phyloP scores from a whole-genome alignment of 331 rosid species.

The Acacia concinna region DNA sequence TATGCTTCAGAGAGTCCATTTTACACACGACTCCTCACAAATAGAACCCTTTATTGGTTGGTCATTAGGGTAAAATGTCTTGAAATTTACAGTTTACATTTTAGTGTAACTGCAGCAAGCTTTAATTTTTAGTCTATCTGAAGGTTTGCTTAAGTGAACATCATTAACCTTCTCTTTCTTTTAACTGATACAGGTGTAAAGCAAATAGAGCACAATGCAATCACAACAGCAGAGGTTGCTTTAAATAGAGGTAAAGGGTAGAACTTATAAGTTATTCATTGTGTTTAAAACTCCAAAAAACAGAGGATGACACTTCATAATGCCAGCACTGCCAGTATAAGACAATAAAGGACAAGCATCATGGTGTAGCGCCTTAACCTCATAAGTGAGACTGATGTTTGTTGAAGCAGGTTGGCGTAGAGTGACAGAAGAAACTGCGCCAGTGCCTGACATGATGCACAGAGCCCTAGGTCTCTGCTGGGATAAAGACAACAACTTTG shows the following conservation, averaged over 20 bases:
- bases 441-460: constrained; percentile 85
- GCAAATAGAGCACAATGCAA: background rate
- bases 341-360: background rate
- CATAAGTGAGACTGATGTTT: constrained; percentile 61
- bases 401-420: constrained; percentile 90
- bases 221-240: background rate
- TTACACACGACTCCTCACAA: background rate
- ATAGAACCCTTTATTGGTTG: background rate
- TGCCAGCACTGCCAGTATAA: background rate
- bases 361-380: constrained; percentile 53
- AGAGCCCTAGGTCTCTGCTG: constrained; percentile 98
- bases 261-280: background rate
- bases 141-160: background rate
- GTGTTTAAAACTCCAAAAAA: background rate
- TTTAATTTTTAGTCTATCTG: background rate
- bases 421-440: constrained; percentile 74
- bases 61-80: background rate
- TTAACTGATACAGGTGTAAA: background rate
- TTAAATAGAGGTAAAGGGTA: background rate
- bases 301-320: background rate
- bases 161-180: background rate
- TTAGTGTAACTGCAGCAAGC: background rate
- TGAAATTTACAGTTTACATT: background rate
- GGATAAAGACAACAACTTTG: constrained; percentile 69
- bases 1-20: background rate